These are phyloP conservation scores for Scedosporium apiospermum DNA, from an alignment of 2,329 filamentous ascomycete genomes.

Conservation along the genomic window DNA sequence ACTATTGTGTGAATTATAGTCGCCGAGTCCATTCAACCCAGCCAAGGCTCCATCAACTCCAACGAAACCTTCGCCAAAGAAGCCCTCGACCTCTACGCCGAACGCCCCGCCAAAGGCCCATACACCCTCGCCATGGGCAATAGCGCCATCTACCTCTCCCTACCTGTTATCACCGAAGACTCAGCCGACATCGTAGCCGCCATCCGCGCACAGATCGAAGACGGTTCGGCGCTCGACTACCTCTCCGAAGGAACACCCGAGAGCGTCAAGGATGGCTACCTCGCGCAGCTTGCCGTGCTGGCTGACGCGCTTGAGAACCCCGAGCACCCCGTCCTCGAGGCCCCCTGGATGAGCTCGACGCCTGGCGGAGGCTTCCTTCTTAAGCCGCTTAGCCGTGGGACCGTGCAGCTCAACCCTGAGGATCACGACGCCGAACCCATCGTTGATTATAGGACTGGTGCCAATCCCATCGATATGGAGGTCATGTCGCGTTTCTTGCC, in stretches of 20 bases:
- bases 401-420: slow-evolving; percentile 16
- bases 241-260: slow-evolving; percentile 12
- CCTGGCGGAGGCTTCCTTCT: slow-evolving; percentile 15
- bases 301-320: slow-evolving; percentile 18
- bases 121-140: slow-evolving; percentile 25
- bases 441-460: slow-evolving; percentile 23
- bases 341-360: slow-evolving; percentile 17
- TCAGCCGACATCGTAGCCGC: slow-evolving; percentile 14
- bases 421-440: slow-evolving; percentile 17
- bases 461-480: slow-evolving; percentile 26
- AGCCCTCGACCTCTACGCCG: slow-evolving; percentile 19
- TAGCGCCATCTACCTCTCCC: slow-evolving; percentile 19
- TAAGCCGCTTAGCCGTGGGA: slow-evolving; percentile 25
- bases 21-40: background rate
- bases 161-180: slow-evolving; percentile 15
- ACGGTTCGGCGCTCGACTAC: slow-evolving; percentile 12
- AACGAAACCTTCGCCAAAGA: slow-evolving; percentile 12
- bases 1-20: background rate
- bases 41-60: background rate
- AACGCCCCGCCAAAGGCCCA: slow-evolving; percentile 22
- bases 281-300: slow-evolving; percentile 16
- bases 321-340: slow-evolving; percentile 19
- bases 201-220: slow-evolving; percentile 15
- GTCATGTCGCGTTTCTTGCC: slow-evolving; percentile 21
- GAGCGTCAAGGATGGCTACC: slow-evolving; percentile 16